phyloP scores from a whole-genome alignment of 1,284 basidiomycete species.

The Microbotryum saponariae region DNA sequence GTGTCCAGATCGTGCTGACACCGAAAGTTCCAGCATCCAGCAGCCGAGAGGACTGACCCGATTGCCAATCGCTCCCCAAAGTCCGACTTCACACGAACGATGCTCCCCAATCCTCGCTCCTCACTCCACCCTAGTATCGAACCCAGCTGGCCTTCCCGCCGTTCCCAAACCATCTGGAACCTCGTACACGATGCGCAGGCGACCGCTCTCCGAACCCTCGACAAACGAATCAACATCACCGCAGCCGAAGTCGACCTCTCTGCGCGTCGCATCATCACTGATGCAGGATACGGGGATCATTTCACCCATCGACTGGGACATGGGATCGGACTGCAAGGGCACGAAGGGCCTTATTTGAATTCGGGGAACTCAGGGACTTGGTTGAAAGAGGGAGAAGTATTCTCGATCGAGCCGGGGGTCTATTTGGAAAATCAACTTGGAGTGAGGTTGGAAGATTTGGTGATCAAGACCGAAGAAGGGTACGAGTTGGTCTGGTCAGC shows the following conservation, averaged over 20 bases:
- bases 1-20: neutral
- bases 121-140: neutral
- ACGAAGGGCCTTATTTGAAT: too few relatives aligned
- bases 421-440: conserved; percentile 57
- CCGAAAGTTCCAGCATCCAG: neutral
- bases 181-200: conserved; percentile 59
- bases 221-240: conserved; percentile 43
- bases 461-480: conserved; percentile 57
- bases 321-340: neutral
- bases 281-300: conserved; percentile 50
- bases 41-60: neutral
- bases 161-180: conserved; percentile 52
- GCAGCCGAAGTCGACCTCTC: conserved; percentile 57
- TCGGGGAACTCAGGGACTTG: neutral
- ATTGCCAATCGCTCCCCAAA: neutral
- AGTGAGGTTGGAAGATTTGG: conserved; percentile 72
- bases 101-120: conserved; percentile 11
- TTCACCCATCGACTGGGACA: conserved; percentile 78
- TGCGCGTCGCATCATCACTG: conserved; percentile 53
- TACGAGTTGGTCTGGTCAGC: conserved; percentile 9
- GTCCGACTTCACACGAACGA: conserved; percentile 25
- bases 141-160: conserved; percentile 1
- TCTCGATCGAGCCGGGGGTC: neutral
- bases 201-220: conserved; percentile 50
- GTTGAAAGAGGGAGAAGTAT: neutral